phyloP scores from a whole-genome alignment of 2,329 filamentous ascomycete genomes.

The Pseudogymnoascus sp. region DNA sequence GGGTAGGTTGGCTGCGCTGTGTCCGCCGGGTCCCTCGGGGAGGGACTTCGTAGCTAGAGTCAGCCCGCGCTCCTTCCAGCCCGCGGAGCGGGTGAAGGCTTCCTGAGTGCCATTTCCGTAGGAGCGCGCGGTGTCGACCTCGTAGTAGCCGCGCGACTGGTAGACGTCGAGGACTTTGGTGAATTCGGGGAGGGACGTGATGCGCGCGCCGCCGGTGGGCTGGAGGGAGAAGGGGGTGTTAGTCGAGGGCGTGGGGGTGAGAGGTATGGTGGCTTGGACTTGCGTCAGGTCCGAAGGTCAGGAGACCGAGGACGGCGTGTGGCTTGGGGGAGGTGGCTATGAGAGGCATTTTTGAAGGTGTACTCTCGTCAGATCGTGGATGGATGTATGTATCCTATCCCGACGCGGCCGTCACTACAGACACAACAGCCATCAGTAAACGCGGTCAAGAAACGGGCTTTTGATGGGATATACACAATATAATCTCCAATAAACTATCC shows the following conservation, averaged over 20 bases:
- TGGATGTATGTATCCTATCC: not conserved
- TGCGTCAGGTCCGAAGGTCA: constrained; percentile 69
- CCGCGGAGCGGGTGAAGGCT: constrained; percentile 63
- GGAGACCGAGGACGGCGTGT: constrained; percentile 72
- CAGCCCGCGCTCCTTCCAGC: constrained; percentile 71
- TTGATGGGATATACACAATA: not conserved
- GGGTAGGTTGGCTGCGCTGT: constrained; percentile 55
- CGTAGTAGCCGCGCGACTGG: constrained; percentile 70
- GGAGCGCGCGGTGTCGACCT: constrained; percentile 72
- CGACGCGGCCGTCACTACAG: not conserved
- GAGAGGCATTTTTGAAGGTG: constrained; percentile 22
- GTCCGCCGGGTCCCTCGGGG: constrained; percentile 47
- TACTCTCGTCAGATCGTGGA: not conserved
- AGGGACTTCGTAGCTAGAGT: constrained; percentile 75
- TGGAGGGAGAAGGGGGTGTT: constrained; percentile 10
- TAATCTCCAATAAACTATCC: not conserved
- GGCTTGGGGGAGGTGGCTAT: constrained; percentile 36
- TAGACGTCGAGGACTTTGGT: constrained; percentile 66
- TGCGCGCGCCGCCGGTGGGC: constrained; percentile 52
- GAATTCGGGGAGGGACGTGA: constrained; percentile 59
- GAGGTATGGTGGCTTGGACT: constrained; percentile 13
- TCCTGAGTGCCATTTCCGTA: constrained; percentile 71
- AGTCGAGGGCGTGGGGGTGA: not conserved
- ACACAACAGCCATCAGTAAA: not conserved
- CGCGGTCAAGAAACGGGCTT: not conserved